A percentile compares a stretch with the other conserved stretches of the same genome.
Evolutionary conservation across 2,329 filamentous ascomycete genomes (phyloP).

Genomic region (Nothophoma quercina): DNA sequence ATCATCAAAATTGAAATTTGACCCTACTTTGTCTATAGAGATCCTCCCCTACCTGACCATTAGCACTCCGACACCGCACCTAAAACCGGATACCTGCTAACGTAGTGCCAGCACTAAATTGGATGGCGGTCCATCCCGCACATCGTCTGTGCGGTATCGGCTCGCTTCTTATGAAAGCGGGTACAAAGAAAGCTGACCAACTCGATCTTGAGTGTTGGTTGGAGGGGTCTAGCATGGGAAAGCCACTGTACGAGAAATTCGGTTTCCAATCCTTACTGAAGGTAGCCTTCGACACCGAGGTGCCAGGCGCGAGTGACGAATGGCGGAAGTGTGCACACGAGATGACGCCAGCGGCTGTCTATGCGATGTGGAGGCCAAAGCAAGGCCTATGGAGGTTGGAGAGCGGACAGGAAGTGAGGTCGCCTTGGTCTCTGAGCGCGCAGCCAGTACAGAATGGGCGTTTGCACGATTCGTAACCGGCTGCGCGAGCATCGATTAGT

Average conservation of each 20-base stretch:
- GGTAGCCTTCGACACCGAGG: constrained; percentile 41
- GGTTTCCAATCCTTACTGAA: constrained; percentile 39
- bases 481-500: neutral
- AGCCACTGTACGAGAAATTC: constrained; percentile 47
- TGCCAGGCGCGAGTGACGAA: constrained; percentile 33
- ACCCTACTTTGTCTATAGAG: neutral
- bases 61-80: constrained; percentile 14
- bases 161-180: constrained; percentile 46
- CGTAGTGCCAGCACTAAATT: constrained; percentile 40
- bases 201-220: constrained; percentile 49
- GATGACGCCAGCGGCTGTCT: constrained; percentile 39
- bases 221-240: constrained; percentile 48
- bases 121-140: constrained; percentile 46
- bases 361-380: constrained; percentile 46
- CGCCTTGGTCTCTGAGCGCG: constrained; percentile 33
- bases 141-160: constrained; percentile 49
- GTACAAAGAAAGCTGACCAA: constrained; percentile 43
- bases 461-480: neutral
- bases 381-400: constrained; percentile 24
- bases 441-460: neutral
- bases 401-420: constrained; percentile 21
- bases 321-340: constrained; percentile 46
- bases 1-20: neutral
- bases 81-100: constrained; percentile 21
- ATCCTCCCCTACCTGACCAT: neutral